Evolutionary conservation across 345 rosid species (phyloP).

Genomic region (Citrus reticulata): DNA sequence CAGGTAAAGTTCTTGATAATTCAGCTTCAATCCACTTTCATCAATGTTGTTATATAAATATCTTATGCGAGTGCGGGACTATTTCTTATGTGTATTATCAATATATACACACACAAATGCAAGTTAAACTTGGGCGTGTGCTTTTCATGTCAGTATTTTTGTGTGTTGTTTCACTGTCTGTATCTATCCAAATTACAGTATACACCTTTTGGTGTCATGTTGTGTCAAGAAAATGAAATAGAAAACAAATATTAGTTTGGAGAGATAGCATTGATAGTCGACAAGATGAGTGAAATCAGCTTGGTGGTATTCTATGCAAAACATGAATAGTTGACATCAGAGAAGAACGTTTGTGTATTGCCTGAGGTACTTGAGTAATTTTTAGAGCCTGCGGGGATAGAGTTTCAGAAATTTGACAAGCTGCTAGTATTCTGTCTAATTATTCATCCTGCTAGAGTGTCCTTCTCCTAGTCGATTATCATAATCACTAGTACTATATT

Average conservation of each 20-base stretch:
- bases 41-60: neutral
- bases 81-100: neutral
- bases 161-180: neutral
- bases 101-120: neutral
- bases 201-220: neutral
- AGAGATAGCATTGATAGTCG: neutral
- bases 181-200: neutral
- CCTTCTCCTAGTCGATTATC: neutral
- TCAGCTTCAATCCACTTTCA: neutral
- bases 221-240: neutral
- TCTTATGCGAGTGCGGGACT: neutral
- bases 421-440: neutral
- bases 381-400: neutral
- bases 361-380: neutral
- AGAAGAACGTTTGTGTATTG: neutral
- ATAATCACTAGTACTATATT: neutral
- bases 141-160: neutral
- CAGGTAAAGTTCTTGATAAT: conserved; percentile 54
- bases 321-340: neutral
- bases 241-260: neutral
- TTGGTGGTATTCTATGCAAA: neutral
- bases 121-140: neutral
- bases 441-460: neutral
- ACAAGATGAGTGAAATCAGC: neutral
- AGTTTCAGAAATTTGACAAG: neutral